Percentiles rank a stretch among this genome's conserved stretches.
Conservation (phyloP, 1,139 yeast species). For the Suhomyces ambrosiae region DNA sequence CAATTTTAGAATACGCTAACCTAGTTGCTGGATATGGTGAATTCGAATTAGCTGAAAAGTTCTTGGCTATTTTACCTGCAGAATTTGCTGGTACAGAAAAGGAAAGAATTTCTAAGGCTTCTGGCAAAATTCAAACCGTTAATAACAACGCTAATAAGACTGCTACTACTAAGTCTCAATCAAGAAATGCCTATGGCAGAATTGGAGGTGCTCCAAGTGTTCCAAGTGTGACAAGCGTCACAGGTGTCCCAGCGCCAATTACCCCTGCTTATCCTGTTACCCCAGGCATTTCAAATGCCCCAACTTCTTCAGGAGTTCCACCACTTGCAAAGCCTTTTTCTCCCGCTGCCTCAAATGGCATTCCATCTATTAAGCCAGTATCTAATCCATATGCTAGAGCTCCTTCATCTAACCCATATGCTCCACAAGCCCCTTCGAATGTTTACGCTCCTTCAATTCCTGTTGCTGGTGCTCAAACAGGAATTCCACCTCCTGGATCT, state of each 20-base stretch:
- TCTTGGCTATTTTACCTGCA: slow-evolving; percentile 68
- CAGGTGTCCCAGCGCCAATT: slow-evolving; percentile 3
- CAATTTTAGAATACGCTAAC: slow-evolving; percentile 75
- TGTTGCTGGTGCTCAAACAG: slow-evolving; percentile 18
- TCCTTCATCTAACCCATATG: slow-evolving; percentile 29
- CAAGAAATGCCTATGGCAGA: slow-evolving; percentile 15
- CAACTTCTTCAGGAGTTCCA: slow-evolving; percentile 21
- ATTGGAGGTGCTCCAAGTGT: slow-evolving; percentile 5
- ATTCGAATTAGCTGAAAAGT: slow-evolving; percentile 74
- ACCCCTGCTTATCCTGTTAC: slow-evolving; percentile 2
- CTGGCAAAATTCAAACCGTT: slow-evolving; percentile 17
- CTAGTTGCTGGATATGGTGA: slow-evolving; percentile 82
- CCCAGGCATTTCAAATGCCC: slow-evolving; percentile 14
- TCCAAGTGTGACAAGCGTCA: slow-evolving; percentile 16
- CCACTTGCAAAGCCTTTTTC: slow-evolving; percentile 3
- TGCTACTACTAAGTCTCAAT: slow-evolving; percentile 8
- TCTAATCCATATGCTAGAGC: slow-evolving; percentile 29
- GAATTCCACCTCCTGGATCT: slow-evolving; percentile 26
- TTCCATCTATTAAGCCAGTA: slow-evolving; percentile 17
- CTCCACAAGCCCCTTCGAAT: slow-evolving; percentile 23
- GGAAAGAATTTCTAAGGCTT: slow-evolving; percentile 75
- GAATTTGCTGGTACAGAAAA: slow-evolving; percentile 62
- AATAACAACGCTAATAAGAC: slow-evolving; percentile 8
- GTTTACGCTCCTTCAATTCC: slow-evolving; percentile 10
- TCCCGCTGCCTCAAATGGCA: slow-evolving; percentile 9